phyloP scores from a whole-genome alignment of 2,329 filamentous ascomycete species.

The Arthrobotrys iridis region DNA sequence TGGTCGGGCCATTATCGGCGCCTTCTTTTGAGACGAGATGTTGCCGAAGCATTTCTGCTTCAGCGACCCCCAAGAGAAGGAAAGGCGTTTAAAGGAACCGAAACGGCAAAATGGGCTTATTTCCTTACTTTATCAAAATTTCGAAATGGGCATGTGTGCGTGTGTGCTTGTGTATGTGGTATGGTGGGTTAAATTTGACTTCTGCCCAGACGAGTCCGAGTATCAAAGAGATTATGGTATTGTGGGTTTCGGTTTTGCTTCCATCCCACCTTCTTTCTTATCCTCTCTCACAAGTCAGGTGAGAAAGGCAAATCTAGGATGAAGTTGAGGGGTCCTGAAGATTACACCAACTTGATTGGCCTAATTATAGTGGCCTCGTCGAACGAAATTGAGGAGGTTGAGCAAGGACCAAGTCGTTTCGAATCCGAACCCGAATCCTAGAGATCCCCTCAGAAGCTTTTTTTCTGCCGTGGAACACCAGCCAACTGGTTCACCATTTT shows the following conservation, averaged over 20 bases:
- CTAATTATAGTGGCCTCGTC: conserved; percentile 39
- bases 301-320: conserved; percentile 18
- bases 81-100: too few relatives aligned
- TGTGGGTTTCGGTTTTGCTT: conserved; percentile 14
- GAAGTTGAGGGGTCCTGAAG: background rate
- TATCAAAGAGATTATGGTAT: conserved; percentile 22
- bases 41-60: conserved; percentile 34
- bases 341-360: conserved; percentile 20
- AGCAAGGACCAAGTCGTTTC: conserved; percentile 10
- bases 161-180: background rate
- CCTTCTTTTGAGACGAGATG: conserved; percentile 39
- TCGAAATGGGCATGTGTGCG: background rate
- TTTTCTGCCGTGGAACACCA: conserved; percentile 39
- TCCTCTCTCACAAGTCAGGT: conserved; percentile 28
- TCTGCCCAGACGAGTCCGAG: conserved; percentile 9
- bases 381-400: conserved; percentile 49
- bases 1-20: conserved; percentile 52
- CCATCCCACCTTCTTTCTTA: conserved; percentile 17
- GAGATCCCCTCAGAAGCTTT: conserved; percentile 4
- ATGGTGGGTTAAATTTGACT: conserved; percentile 33
- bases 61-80: too few relatives aligned
- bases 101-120: conserved; percentile 2
- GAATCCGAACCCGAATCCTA: background rate
- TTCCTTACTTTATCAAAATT: background rate
- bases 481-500: conserved; percentile 4